Percentiles rank a stretch among this genome's conserved stretches.
These are phyloP conservation scores for Neonectria hederae DNA, from an alignment of 2,329 filamentous ascomycete species.

Conservation along the genomic window DNA sequence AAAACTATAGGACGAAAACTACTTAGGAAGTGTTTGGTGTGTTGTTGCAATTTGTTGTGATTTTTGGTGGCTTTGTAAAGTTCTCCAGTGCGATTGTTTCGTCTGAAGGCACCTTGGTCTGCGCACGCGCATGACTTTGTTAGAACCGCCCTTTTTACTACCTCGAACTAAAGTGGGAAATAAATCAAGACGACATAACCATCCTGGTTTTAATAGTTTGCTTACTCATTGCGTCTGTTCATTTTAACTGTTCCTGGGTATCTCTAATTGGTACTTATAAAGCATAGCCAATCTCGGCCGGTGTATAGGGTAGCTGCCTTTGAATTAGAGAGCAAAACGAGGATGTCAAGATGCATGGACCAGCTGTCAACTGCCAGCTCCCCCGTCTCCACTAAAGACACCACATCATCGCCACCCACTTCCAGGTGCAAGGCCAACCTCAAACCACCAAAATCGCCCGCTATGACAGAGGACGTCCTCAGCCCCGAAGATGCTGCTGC, in stretches of 20 bases:
- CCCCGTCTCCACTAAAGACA: conserved; percentile 1
- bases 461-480: conserved; percentile 53
- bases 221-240: no score
- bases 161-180: no score
- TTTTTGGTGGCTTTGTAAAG: neutral
- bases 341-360: neutral
- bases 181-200: no score
- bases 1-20: conserved; percentile 39
- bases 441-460: conserved; percentile 2
- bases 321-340: neutral
- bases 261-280: neutral
- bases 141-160: no score
- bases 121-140: no score
- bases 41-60: neutral
- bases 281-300: neutral
- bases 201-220: no score
- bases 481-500: conserved; percentile 57
- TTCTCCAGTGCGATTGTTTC: no score
- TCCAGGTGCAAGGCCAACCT: conserved; percentile 2
- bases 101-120: no score
- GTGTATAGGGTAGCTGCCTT: conserved; percentile 15
- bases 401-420: conserved; percentile 17
- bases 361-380: conserved; percentile 21
- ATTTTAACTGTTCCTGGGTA: neutral
- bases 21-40: neutral